Evolutionary conservation across 202 grass and related monocot species (phyloP), one percentile per base, ranked within the genome.

Genomic region (Panicum virgatum): DNA sequence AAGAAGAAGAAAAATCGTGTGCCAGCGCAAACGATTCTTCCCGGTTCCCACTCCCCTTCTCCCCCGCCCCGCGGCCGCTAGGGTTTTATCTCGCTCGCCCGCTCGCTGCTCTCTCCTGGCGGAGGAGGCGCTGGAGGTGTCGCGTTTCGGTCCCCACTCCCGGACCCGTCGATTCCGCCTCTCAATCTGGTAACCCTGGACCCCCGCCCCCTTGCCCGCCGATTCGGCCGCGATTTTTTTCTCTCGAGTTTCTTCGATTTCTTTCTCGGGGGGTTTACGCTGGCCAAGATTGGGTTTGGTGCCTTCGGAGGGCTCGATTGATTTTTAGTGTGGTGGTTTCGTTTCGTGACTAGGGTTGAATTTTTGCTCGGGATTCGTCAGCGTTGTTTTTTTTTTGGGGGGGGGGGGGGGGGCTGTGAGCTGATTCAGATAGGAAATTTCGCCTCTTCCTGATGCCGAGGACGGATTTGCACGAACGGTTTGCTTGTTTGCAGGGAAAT

Each of bases 11-110:
- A 26, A 43, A 75, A 42, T 75, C 73, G 30, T 6, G 73, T 37
- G 10, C 51, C 14, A 57, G 51, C 8, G 32, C 36, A 66, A 40
- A 3, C 8, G 14, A 57, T 23, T 54, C 53, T 40, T 9, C 51
- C 16, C 72, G 3, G 15, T 6, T 19, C 16, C 5, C 15, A 34
- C 50, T n/a, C 7, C 23, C 25, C 54, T 58, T 26, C 54, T 15
- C 25, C 57, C 57, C 53, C 13, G 5, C 50, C 38, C 34, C 53
- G 14, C 25, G 52, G 37, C 73, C 26, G 53, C 75, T 78, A 78
- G 75, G 75, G 75, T 64, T 77, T 56, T 79, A 53, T 79, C 62
- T 10, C n/a, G 52, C 50, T 53, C 52, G n/a, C 60, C 29, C 19
- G 29, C 60, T 65, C 44, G 6, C 43, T 32, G 61, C 76, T 66